Percentiles rank a stretch among this genome's conserved stretches.
phyloP scores from a whole-genome alignment of 495 filamentous ascomycete genomes.

The Neurospora sp. region DNA sequence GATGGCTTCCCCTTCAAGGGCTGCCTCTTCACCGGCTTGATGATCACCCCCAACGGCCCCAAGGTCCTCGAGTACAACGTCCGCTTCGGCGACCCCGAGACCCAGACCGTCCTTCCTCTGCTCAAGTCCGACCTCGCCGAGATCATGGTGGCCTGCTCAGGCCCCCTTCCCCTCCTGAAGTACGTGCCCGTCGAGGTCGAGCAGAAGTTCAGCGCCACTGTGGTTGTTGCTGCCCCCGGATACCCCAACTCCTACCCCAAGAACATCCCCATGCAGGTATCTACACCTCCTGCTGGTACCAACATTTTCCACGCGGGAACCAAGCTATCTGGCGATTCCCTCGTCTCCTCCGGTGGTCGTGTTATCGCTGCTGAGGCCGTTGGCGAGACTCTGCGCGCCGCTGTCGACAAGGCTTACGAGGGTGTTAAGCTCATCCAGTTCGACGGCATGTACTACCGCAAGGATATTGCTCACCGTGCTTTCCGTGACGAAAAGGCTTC shows the following conservation, averaged over 20 bases:
- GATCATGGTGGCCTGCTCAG: constrained; percentile 79
- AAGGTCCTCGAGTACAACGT: constrained; percentile 96
- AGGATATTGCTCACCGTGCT: constrained; percentile 77
- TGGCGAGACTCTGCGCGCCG: constrained; percentile 63
- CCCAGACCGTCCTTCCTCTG: constrained; percentile 80
- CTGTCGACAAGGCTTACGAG: constrained; percentile 73
- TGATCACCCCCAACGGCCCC: constrained; percentile 80
- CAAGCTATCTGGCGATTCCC: constrained; percentile 41
- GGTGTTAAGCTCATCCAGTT: constrained; percentile 74
- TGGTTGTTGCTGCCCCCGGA: constrained; percentile 88
- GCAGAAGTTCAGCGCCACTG: constrained; percentile 67
- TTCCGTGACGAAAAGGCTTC: constrained; percentile 32
- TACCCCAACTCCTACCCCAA: constrained; percentile 87
- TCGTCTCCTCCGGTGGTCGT: constrained; percentile 74
- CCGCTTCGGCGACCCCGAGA: constrained; percentile 92
- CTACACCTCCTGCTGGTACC: constrained; percentile 33
- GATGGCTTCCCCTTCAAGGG: constrained; percentile 75
- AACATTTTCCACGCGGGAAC: constrained; percentile 94
- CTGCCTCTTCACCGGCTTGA: constrained; percentile 87
- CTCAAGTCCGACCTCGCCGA: constrained; percentile 83
- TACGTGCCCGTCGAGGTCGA: constrained; percentile 58
- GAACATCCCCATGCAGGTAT: constrained; percentile 60
- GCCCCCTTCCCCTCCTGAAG: constrained; percentile 60
- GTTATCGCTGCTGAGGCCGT: constrained; percentile 84
- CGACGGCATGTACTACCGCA: constrained; percentile 83